Base-by-base conservation (phyloP, 768 basidiomycete species). In the Clavulina sp. region DNA sequence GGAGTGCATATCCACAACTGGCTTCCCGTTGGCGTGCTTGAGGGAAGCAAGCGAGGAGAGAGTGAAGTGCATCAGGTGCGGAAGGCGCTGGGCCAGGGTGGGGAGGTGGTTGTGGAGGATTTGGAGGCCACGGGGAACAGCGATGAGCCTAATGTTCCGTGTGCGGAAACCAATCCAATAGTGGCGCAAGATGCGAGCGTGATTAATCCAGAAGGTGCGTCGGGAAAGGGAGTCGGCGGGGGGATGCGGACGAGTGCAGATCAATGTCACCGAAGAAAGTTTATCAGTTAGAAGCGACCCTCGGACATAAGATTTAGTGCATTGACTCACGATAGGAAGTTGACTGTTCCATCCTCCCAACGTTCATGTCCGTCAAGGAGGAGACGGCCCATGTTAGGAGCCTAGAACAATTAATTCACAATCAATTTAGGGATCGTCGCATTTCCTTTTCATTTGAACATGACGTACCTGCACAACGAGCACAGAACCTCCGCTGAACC, bases 401-500 rank as follows among this genome's bases (percentile, higher is more conserved):
- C 9, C 51, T 4, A 18, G 41, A 28, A 38, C 36, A 9, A 24
- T 13, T 46, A 46, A 13, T 46, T 46, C n/a, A n/a, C n/a, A n/a
- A n/a, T n/a, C n/a, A 46, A 9, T 64, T n/a, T 60, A 2, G 78
- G 68, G 52, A 75, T 69, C 4, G 81, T 85, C 1, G 83, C 71
- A 5, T 83, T 68, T 7, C 60, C 70, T n/a, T n/a, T n/a, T 2
- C 84, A 84, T 6, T 84, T 85, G 3, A 46, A 24, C 13, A 9
- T 13, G 16, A 9, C 9, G 9, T 46, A 84, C 85, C 61, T 86
- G 85, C 0, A 86, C 85, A 19, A 87, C 72, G 56, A 84, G 77
- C 19, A 87, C 84, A 0, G 77, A 84, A 1, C 84, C 84, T 29
- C 85, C 85, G 2, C 84, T 76, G 61, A 87, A 87, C 85, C 85